Conservation (phyloP, 371 early-diverging fungal genomes). For the Apophysomyces elegans region DNA sequence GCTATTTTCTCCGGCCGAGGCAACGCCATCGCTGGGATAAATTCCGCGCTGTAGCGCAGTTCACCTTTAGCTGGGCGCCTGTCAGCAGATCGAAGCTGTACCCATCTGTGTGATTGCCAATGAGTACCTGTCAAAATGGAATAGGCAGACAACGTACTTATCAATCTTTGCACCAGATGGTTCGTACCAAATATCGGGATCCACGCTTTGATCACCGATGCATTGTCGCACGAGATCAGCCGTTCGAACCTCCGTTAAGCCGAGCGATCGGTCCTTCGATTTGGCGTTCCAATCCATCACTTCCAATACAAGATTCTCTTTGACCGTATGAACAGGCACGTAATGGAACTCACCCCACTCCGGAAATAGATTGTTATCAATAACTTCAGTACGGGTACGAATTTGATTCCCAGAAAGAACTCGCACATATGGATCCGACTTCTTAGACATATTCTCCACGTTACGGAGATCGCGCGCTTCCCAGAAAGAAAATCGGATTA, state of each 20-base stretch:
- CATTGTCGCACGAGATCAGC: conserved; percentile 48
- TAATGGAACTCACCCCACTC: conserved; percentile 87
- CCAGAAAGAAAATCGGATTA: conserved; percentile 75
- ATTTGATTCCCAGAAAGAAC: conserved; percentile 67
- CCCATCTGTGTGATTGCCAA: conserved; percentile 42
- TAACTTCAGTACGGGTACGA: conserved; percentile 68
- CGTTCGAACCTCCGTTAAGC: conserved; percentile 52
- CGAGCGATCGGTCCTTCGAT: conserved; percentile 69
- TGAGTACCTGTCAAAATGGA: neutral
- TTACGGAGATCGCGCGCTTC: conserved; percentile 75
- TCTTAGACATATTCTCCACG: conserved; percentile 62
- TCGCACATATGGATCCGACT: conserved; percentile 83
- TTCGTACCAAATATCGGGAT: conserved; percentile 34
- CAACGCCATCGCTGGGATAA: conserved; percentile 64
- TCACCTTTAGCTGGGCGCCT: conserved; percentile 59
- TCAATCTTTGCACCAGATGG: conserved; percentile 30
- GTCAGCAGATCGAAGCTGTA: conserved; percentile 54
- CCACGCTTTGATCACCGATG: conserved; percentile 31
- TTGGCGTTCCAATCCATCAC: conserved; percentile 75
- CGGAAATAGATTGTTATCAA: conserved; percentile 76
- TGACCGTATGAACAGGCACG: conserved; percentile 68
- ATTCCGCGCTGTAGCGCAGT: conserved; percentile 65
- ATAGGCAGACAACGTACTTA: conserved; percentile 22
- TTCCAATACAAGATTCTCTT: conserved; percentile 73
- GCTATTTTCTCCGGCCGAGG: conserved; percentile 31